Evolutionary conservation across 2,329 filamentous ascomycete genomes (phyloP), one percentile per base, ranked within the genome.

Genomic region (Colletotrichum tabaci): DNA sequence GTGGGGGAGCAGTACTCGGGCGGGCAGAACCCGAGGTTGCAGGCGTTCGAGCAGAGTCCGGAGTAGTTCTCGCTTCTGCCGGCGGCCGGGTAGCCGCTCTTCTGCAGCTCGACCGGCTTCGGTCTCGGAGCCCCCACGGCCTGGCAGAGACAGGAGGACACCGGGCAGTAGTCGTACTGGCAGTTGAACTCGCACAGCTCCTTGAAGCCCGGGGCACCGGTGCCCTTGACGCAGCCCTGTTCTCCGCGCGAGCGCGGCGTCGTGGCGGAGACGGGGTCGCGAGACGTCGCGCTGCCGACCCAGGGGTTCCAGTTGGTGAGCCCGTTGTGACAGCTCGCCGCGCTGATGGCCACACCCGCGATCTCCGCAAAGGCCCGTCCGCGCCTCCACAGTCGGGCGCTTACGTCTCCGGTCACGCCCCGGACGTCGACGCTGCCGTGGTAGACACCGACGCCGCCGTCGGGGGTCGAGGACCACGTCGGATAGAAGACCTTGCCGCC

Each of bases 111-210:
- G 21, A 23, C 15, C 8, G 40, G 42, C 30, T 44, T 40, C 21
- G 26, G n/a, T 2, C 26, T 47, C 35, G 30, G 47, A 3, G 46
- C 26, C 2, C 66, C 66, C 3, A 68, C 1, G 3, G 44, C 56
- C 4, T 40, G 35, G 50, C 52, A 63, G 6, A 84, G 73, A 7
- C 66, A 68, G 1, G 58, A 49, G 16, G 12, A 35, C 30, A 35
- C 8, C 2, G 79, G 78, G 42, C 78, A 81, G 68, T 79, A 80
- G 23, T 75, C 77, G 47, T 76, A 80, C 9, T 42, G 44, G 62
- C 79, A 80, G 21, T 75, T 61, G 46, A 80, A 83, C 49, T 76
- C 60, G 67, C 82, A 84, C 3, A 84, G 78, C 1, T 79, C 81
- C 1, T 61, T 42, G 38, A 80, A 81, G 66, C 82, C 26, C 3